Base-by-base conservation (phyloP, 345 rosid species). In the Limnanthes douglasii region DNA sequence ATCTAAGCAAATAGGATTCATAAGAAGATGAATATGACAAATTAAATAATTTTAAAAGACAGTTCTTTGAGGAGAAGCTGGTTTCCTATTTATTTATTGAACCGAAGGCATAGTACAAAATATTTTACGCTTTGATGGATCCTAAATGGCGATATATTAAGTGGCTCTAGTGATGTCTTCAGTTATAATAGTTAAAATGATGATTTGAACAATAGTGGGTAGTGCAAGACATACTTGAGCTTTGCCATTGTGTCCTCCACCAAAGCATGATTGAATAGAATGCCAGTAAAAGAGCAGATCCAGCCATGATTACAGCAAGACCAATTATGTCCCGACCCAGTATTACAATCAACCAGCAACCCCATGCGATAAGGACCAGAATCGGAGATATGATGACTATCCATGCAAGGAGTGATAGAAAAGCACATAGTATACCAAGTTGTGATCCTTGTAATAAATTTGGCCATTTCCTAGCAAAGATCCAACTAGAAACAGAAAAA, bases 191-290 rank as follows among this genome's bases (percentile, higher is more conserved):
- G n/a, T n/a, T n/a, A n/a, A n/a, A n/a, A n/a, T n/a, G n/a, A n/a
- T n/a, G n/a, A n/a, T n/a, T n/a, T n/a, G n/a, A n/a, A n/a, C n/a
- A n/a, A n/a, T n/a, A n/a, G n/a, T n/a, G n/a, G n/a, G n/a, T n/a
- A n/a, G n/a, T n/a, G n/a, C n/a, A n/a, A 51, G 18, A 51, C 79
- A 33, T 84, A 90, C 96, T 77, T 64, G 98, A 84, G 59, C 96
- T 84, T 70, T 90, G 98, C 98, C 98, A 84, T 47, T 67, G 82
- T 5, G 94, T 85, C 70, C 93, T 81, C 96, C 90, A 92, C 99
- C 99, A 85, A 39, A 85, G 88, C 94, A 92, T 81, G 70, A 92
- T 81, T 51, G 99, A 78, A 58, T 92, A 85, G 67, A 85, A 92
- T 22, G 99, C 93, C 69, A 92, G 50, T 12, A 85, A 48, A 57